Percentiles rank a stretch among this genome's conserved stretches.
phyloP scores from a whole-genome alignment of 1,139 yeast species.

The Taphrina wiesneri region DNA sequence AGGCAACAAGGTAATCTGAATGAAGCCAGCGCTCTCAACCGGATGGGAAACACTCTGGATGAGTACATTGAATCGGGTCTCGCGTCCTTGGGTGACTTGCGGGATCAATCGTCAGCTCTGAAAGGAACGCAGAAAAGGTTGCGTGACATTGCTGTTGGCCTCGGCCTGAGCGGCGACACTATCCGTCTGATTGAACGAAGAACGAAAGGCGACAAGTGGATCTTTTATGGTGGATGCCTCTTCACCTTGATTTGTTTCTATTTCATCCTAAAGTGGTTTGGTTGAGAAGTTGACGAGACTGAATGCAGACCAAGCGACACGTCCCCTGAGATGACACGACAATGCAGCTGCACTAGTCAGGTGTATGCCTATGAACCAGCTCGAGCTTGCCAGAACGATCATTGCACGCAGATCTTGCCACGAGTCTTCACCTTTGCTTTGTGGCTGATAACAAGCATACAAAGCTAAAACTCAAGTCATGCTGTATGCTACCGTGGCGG shows the following conservation, averaged over 20 bases:
- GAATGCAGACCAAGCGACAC: no score
- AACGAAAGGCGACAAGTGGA: conserved; percentile 84
- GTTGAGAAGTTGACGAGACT: no score
- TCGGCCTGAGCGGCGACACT: conserved; percentile 86
- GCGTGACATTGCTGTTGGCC: conserved; percentile 68
- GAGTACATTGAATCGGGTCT: conserved; percentile 88
- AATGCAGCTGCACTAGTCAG: no score
- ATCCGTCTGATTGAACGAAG: conserved; percentile 77
- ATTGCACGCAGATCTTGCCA: no score
- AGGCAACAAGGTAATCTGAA: conserved; percentile 38
- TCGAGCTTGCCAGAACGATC: no score
- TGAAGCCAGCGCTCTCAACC: conserved; percentile 55
- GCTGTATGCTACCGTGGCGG: no score
- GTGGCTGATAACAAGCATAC: no score
- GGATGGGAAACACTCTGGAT: conserved; percentile 81
- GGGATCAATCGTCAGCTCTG: conserved; percentile 77
- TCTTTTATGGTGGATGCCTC: conserved; percentile 75
- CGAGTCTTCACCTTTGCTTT: no score
- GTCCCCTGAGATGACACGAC: no score
- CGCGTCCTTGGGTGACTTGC: conserved; percentile 78
- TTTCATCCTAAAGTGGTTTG: conserved; percentile 65
- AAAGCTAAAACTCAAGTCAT: no score
- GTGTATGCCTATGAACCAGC: no score
- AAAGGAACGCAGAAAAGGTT: conserved; percentile 64
- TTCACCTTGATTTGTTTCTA: conserved; percentile 68